phyloP scores from a whole-genome alignment of 306 rosid species.

The Canavalia ensiformis region DNA sequence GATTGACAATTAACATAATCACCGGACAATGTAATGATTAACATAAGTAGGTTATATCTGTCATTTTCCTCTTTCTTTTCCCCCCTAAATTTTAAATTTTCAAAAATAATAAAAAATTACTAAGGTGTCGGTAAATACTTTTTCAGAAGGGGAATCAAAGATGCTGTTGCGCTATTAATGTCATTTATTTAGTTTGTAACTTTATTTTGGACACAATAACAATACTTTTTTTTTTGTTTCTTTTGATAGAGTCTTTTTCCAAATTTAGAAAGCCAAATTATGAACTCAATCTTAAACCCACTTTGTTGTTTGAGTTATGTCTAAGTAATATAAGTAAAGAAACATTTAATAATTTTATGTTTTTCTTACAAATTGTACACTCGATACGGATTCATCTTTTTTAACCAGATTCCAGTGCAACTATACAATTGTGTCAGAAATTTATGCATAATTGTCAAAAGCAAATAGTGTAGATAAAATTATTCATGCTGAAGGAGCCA shows the following conservation, averaged over 20 bases:
- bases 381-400: background rate
- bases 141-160: background rate
- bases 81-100: background rate
- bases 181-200: conserved; percentile 14
- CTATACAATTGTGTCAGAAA: background rate
- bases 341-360: background rate
- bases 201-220: conserved; percentile 19
- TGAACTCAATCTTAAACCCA: background rate
- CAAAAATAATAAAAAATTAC: background rate
- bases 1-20: conserved; percentile 40
- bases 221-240: background rate
- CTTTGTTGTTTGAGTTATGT: background rate
- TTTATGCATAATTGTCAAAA: background rate
- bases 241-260: background rate
- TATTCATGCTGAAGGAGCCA: background rate
- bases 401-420: background rate
- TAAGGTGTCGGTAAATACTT: background rate
- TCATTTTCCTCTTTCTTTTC: background rate
- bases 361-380: background rate
- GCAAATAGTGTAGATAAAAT: background rate
- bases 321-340: background rate
- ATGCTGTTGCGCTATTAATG: conserved; percentile 30
- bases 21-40: conserved; percentile 24
- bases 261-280: conserved; percentile 23
- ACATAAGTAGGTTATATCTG: background rate